Percentiles rank a stretch among this genome's conserved stretches.
These are phyloP conservation scores for Sisymbrium irio DNA, from an alignment of 345 rosid genomes.

Conservation along the genomic window DNA sequence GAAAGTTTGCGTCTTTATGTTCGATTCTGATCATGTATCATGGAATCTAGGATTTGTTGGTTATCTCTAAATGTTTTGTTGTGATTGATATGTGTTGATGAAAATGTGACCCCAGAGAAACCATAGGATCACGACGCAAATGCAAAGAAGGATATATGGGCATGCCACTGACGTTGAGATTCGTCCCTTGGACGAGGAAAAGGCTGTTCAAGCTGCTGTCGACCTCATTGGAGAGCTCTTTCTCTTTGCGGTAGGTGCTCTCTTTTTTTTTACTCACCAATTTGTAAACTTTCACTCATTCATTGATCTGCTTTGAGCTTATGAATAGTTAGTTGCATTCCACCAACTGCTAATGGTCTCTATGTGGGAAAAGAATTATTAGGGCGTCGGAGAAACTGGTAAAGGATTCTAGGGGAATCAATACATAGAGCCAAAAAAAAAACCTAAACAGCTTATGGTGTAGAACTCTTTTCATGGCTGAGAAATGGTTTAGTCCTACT, in stretches of 20 bases:
- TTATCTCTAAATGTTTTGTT: neutral
- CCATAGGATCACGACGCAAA: constrained; percentile 68
- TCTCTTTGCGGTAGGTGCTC: constrained; percentile 57
- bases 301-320: neutral
- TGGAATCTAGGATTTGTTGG: neutral
- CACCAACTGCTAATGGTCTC: neutral
- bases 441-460: neutral
- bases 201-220: constrained; percentile 95
- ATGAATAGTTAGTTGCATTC: neutral
- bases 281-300: neutral
- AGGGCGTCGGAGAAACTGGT: neutral
- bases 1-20: neutral
- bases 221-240: constrained; percentile 89
- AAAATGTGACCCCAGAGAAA: constrained; percentile 48
- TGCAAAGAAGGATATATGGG: constrained; percentile 72
- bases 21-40: neutral
- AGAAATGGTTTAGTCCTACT: neutral
- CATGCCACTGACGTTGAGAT: constrained; percentile 87
- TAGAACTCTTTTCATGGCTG: neutral
- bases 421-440: neutral
- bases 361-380: too few relatives aligned
- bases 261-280: neutral
- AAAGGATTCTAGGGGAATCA: neutral
- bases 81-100: neutral
- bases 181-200: constrained; percentile 86